Percentiles rank a stretch among this genome's conserved stretches.
phyloP scores from a whole-genome alignment of 371 early-diverging fungal genomes.

The Mucor velutinosus region DNA sequence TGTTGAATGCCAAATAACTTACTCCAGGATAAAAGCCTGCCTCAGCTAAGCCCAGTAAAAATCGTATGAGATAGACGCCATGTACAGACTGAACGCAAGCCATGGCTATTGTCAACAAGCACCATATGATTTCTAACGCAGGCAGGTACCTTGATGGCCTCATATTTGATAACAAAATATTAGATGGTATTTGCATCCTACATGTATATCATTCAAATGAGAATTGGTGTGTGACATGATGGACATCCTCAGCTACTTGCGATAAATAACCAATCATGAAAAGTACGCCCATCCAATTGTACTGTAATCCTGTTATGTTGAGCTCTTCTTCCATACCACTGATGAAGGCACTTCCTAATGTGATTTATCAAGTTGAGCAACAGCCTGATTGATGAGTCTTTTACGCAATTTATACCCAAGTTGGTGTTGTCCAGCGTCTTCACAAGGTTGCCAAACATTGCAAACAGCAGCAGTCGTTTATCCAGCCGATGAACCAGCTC shows the following conservation, averaged over 20 bases:
- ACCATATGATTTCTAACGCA: slow-evolving; percentile 56
- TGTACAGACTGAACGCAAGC: slow-evolving; percentile 57
- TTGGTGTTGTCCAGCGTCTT: slow-evolving; percentile 46
- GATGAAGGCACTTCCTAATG: slow-evolving; percentile 46
- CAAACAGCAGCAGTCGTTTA: slow-evolving; percentile 39
- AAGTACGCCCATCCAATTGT: slow-evolving; percentile 49
- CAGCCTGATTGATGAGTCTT: neutral
- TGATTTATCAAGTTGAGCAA: neutral
- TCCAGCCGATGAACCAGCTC: slow-evolving; percentile 37
- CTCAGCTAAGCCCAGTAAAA: slow-evolving; percentile 63
- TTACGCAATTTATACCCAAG: slow-evolving; percentile 25
- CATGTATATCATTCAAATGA: neutral
- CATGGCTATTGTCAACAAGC: slow-evolving; percentile 58
- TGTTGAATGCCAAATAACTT: slow-evolving; percentile 2
- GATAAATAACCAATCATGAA: slow-evolving; percentile 47
- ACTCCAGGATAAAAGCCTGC: slow-evolving; percentile 65
- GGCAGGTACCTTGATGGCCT: slow-evolving; percentile 60
- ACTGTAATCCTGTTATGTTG: slow-evolving; percentile 36
- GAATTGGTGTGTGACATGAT: neutral
- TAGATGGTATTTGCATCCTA: slow-evolving; percentile 65
- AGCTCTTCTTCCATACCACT: slow-evolving; percentile 58
- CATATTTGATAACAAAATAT: slow-evolving; percentile 55
- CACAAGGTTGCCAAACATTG: slow-evolving; percentile 51
- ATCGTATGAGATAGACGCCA: slow-evolving; percentile 51
- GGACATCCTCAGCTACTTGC: slow-evolving; percentile 19